A percentile compares a stretch with the other conserved stretches of the same genome.
Conservation (phyloP, 2,329 filamentous ascomycete species). For the Sarocladium kiliense region DNA sequence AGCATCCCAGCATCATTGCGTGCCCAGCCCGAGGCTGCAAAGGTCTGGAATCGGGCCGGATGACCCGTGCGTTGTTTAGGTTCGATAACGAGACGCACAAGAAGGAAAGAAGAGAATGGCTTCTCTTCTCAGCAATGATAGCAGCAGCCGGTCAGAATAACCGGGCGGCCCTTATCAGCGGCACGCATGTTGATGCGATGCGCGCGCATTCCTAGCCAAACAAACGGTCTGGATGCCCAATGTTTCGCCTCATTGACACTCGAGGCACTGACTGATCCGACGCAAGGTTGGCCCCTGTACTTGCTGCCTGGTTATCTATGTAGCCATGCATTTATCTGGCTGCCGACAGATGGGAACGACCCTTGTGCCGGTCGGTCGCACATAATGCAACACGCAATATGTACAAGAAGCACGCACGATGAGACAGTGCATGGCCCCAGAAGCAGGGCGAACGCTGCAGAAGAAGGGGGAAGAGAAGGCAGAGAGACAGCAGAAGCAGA, state of each 20-base stretch:
- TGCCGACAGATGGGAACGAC: not conserved
- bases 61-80: not conserved
- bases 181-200: not conserved
- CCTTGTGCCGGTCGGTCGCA: not conserved
- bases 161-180: not conserved
- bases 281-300: too few species aligned
- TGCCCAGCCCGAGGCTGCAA: too few species aligned
- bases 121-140: too few species aligned
- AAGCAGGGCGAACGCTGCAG: not conserved
- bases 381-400: not conserved
- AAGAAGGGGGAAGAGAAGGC: not conserved
- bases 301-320: too few species aligned
- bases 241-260: not conserved
- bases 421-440: too few species aligned
- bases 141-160: too few species aligned
- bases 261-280: not conserved
- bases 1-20: too few species aligned
- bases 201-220: not conserved
- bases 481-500: not conserved
- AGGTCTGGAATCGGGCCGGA: not conserved
- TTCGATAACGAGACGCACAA: too few species aligned
- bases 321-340: too few species aligned
- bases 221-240: not conserved
- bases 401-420: not conserved
- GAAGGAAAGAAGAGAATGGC: too few species aligned